Base-by-base conservation (phyloP, 163 green algal genomes). In the Scenedesmus sp. region DNA sequence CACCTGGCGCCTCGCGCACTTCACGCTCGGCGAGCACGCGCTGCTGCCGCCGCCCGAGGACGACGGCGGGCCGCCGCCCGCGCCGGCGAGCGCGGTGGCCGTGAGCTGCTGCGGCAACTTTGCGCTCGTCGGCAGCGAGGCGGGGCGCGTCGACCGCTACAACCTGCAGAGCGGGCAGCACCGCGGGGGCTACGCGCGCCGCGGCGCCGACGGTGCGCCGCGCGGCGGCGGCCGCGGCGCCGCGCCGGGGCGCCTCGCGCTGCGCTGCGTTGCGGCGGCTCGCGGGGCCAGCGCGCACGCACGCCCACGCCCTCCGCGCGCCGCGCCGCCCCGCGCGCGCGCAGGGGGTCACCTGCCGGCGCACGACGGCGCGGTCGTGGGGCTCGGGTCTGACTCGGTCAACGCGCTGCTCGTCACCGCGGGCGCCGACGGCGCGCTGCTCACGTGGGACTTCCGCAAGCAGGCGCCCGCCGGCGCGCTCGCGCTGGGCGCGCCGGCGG, bases 121-220 rank as follows among this genome's bases (percentile, higher is more conserved):
- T 87, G 95, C 85, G 0, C 48, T 99, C 22, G 92, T 99, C 20
- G 96, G 95, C 22, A 91, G 51, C 17, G 85, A 74, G 1, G 79
- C 28, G 0, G 96, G 96, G 0, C 89, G 87, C 10, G 44, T 99
- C 28, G 89, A 98, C 86, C 87, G 92, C 3, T 99, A 97, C 89
- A 98, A 98, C 90, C 87, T 99, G 89, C 94, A 98, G 87, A 96
- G 87, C 14, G 95, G 96, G 1, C 54, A 95, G 33, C 95, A 98
- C 86, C 81, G 96, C 20, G 95, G 96, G 7, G 75, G 67, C 0
- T 97, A 93, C 78, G 76, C 29, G 63, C 84, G 89, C 65, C 36
- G 48, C 33, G 22, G 60, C 26, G 26, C 39, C 7, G 10, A 6
- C 7, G 39, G 39, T 47, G 39, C 6, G 39, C 7, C 39, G 39